A percentile compares a stretch with the other conserved stretches of the same genome.
Conservation (phyloP, 1,284 basidiomycete genomes). For the Apiotrichum gracile region DNA sequence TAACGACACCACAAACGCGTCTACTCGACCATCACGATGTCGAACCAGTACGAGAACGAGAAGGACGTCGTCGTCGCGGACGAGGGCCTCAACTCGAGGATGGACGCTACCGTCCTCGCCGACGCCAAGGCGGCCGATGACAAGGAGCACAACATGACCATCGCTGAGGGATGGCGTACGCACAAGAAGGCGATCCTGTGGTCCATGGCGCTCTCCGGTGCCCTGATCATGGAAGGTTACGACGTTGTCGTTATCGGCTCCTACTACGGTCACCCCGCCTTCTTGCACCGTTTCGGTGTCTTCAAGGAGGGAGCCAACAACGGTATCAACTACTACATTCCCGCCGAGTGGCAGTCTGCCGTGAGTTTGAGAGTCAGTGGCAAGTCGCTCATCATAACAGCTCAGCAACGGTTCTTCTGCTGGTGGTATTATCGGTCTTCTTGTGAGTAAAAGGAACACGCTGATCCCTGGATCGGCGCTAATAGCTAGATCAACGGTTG, state of each 20-base stretch:
- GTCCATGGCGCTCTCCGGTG: constrained; percentile 43
- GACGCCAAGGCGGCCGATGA: constrained; percentile 45
- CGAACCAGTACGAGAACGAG: neutral
- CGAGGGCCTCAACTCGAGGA: constrained; percentile 12
- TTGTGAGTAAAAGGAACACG: constrained; percentile 1
- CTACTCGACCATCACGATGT: neutral
- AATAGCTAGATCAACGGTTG: constrained; percentile 17
- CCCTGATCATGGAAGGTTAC: constrained; percentile 25
- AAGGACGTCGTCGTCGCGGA: neutral
- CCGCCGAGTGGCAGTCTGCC: constrained; percentile 21
- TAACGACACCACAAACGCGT: neutral
- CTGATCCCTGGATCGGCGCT: neutral
- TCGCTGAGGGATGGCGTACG: constrained; percentile 43
- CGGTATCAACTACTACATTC: constrained; percentile 2
- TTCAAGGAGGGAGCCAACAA: constrained; percentile 20
- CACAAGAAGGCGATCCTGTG: constrained; percentile 50
- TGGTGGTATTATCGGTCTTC: constrained; percentile 12
- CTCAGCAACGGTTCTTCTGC: constrained; percentile 17
- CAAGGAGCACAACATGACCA: constrained; percentile 44
- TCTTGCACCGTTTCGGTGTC: constrained; percentile 28
- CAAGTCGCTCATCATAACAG: no score
- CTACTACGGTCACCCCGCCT: constrained; percentile 46
- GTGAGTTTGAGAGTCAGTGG: no score
- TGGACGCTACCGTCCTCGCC: constrained; percentile 35
- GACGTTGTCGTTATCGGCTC: constrained; percentile 43